A percentile compares a stretch with the other conserved stretches of the same genome.
phyloP scores from a whole-genome alignment of 495 filamentous ascomycete species.

The Aspergillus bertholletiae region DNA sequence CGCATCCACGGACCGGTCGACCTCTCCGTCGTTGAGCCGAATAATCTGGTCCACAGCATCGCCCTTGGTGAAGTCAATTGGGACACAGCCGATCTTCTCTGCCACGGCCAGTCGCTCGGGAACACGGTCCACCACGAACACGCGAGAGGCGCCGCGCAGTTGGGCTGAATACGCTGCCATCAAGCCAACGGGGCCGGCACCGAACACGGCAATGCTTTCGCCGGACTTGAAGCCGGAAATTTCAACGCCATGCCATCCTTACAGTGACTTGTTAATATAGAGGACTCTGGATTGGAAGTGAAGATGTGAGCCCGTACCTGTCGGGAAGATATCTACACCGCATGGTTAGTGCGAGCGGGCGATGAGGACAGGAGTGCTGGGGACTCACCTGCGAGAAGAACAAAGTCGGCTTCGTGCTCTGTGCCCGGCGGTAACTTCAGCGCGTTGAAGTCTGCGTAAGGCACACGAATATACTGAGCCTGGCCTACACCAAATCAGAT shows the following conservation, averaged over 20 bases:
- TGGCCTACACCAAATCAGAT: constrained; percentile 22
- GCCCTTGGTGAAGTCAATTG: constrained; percentile 10
- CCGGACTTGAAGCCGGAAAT: constrained; percentile 4
- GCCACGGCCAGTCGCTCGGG: constrained; percentile 6
- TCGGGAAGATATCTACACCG: too few relatives aligned
- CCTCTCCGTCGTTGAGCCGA: constrained; percentile 8
- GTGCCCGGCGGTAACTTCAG: constrained; percentile 39
- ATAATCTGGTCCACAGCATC: constrained; percentile 14
- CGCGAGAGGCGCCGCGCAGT: constrained; percentile 37
- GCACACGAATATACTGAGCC: constrained; percentile 54
- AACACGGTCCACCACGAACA: constrained; percentile 15
- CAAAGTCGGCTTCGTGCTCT: constrained; percentile 43
- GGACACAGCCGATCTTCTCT: constrained; percentile 10
- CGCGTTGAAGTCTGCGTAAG: constrained; percentile 57
- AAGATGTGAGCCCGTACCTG: too few relatives aligned
- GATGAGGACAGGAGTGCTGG: too few relatives aligned
- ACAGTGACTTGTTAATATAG: too few relatives aligned
- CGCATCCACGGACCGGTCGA: constrained; percentile 8
- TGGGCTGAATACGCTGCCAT: constrained; percentile 49
- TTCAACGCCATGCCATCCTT: constrained; percentile 4
- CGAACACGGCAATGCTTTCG: constrained; percentile 10
- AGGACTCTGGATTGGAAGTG: too few relatives aligned
- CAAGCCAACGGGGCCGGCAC: constrained; percentile 35
- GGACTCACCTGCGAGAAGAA: too few relatives aligned
- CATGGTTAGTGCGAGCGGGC: too few relatives aligned